Evolutionary conservation across 306 rosid species (phyloP).

Genomic region (Luffa aegyptiaca): DNA sequence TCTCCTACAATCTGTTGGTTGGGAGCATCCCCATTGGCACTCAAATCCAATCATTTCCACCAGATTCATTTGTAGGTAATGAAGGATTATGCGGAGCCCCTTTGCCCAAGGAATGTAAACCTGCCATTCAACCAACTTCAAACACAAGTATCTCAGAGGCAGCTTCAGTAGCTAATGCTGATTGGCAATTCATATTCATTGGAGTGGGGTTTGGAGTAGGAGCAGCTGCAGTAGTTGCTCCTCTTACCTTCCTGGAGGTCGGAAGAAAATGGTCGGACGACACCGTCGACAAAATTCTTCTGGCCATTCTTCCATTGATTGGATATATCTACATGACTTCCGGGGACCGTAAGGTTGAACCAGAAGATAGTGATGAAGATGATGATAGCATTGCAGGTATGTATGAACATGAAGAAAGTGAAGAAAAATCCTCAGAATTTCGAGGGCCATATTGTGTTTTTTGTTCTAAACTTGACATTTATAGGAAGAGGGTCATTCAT

Average conservation of each 20-base stretch:
- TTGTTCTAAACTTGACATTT: slow-evolving; percentile 54
- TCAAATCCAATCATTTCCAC: slow-evolving; percentile 11
- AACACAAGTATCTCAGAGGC: neutral
- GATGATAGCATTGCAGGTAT: slow-evolving; percentile 11
- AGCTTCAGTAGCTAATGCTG: slow-evolving; percentile 19
- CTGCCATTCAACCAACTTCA: neutral
- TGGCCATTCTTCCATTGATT: slow-evolving; percentile 39
- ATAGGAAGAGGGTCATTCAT: slow-evolving; percentile 40
- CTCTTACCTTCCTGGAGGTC: slow-evolving; percentile 45
- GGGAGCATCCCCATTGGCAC: neutral
- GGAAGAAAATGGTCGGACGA: slow-evolving; percentile 61
- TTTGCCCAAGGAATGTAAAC: neutral
- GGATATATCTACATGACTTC: slow-evolving; percentile 34
- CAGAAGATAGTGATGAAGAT: slow-evolving; percentile 22
- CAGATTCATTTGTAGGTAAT: slow-evolving; percentile 1
- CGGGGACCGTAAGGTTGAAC: slow-evolving; percentile 21
- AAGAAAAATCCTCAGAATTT: slow-evolving; percentile 16
- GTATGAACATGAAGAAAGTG: slow-evolving; percentile 16
- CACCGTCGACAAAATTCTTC: slow-evolving; percentile 37
- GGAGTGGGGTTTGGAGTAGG: slow-evolving; percentile 87
- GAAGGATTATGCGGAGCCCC: slow-evolving; percentile 25
- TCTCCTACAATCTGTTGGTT: slow-evolving; percentile 16
- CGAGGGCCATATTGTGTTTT: slow-evolving; percentile 48
- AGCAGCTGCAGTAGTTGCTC: slow-evolving; percentile 51
- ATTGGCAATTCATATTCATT: slow-evolving; percentile 51